Evolutionary conservation across 2,329 filamentous ascomycete genomes (phyloP).

Genomic region (Karstenula rhodostoma): DNA sequence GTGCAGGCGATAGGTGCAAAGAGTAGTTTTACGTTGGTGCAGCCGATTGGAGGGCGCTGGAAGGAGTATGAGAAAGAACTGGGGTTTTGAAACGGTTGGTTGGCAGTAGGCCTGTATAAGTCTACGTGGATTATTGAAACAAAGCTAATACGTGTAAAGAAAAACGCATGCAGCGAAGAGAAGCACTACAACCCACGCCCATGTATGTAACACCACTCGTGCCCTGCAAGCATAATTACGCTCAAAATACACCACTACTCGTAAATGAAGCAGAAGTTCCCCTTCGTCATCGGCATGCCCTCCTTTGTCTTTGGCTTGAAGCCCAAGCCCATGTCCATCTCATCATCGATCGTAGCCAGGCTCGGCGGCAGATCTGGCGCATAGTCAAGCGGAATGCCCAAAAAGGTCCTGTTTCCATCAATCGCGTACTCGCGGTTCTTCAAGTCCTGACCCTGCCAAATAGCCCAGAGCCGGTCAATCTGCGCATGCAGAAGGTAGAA

Average conservation of each 20-base stretch:
- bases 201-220: neutral
- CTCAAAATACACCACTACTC: neutral
- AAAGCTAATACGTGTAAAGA: neutral
- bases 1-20: slow-evolving; percentile 53
- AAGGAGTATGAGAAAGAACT: slow-evolving; percentile 21
- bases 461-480: slow-evolving; percentile 57
- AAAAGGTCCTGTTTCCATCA: slow-evolving; percentile 53
- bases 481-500: slow-evolving; percentile 58
- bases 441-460: slow-evolving; percentile 57
- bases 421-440: slow-evolving; percentile 47
- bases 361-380: slow-evolving; percentile 13
- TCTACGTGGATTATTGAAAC: neutral
- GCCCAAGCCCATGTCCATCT: slow-evolving; percentile 17
- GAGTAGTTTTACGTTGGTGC: slow-evolving; percentile 53
- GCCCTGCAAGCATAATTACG: neutral
- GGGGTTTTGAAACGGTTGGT: slow-evolving; percentile 17
- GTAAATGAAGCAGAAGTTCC: slow-evolving; percentile 14
- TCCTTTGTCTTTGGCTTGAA: slow-evolving; percentile 12
- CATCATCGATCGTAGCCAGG: slow-evolving; percentile 9
- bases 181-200: neutral
- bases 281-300: slow-evolving; percentile 11
- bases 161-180: neutral
- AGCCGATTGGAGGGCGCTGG: slow-evolving; percentile 44
- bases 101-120: neutral
- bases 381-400: slow-evolving; percentile 22